Percentiles rank a stretch among this genome's conserved stretches.
Conservation (phyloP, 371 early-diverging fungal species). For the Basidiobolus meristosporus region DNA sequence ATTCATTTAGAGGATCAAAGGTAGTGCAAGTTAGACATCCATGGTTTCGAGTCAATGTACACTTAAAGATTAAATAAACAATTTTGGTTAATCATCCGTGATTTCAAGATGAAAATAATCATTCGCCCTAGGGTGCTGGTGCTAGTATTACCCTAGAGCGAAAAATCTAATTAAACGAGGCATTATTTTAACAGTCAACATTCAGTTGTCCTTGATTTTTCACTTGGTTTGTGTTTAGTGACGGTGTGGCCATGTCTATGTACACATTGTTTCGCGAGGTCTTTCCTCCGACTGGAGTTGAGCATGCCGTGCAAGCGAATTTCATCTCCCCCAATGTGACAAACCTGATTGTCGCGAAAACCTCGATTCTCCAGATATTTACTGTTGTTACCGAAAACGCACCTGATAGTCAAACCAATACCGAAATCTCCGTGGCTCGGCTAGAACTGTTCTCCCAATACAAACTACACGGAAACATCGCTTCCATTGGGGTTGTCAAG, state of each 20-base stretch:
- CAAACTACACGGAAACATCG: constrained; percentile 58
- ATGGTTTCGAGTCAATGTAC: too few species aligned
- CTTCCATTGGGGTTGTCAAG: constrained; percentile 57
- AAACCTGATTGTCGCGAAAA: constrained; percentile 62
- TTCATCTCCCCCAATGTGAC: constrained; percentile 46
- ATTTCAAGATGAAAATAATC: too few species aligned
- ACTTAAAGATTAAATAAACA: too few species aligned
- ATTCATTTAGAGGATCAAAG: too few species aligned
- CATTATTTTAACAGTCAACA: too few species aligned
- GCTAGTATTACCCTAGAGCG: too few species aligned
- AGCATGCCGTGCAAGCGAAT: constrained; percentile 45
- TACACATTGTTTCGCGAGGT: constrained; percentile 62
- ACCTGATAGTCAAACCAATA: constrained; percentile 7
- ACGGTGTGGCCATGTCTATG: constrained; percentile 4
- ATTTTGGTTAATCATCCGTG: too few species aligned
- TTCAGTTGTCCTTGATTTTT: too few species aligned
- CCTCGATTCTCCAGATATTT: constrained; percentile 63
- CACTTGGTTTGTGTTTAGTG: too few species aligned
- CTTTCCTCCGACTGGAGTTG: constrained; percentile 62
- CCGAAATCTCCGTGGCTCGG: constrained; percentile 14
- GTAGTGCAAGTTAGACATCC: too few species aligned
- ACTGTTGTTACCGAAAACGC: constrained; percentile 41
- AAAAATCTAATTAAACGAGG: too few species aligned
- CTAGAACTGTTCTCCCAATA: constrained; percentile 56
- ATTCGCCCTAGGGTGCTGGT: too few species aligned